Conservation (phyloP, 768 basidiomycete species). For the Ephemerocybe angulata region DNA sequence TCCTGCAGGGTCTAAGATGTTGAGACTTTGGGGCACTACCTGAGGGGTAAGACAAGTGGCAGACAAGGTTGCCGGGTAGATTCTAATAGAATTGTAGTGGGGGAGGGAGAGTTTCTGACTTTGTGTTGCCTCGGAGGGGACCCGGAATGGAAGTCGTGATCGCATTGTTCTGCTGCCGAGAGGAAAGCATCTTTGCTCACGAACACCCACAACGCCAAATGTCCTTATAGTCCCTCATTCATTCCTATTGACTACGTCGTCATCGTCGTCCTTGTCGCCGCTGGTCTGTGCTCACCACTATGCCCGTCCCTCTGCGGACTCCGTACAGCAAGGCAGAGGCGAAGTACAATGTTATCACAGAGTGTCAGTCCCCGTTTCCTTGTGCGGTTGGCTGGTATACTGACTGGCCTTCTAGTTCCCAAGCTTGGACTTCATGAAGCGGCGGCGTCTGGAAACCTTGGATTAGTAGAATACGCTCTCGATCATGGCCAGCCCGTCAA, state of each 20-base stretch:
- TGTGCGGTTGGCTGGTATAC: conserved; percentile 5
- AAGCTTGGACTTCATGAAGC: conserved; percentile 76
- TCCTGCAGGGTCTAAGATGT: background rate
- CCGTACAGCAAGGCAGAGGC: conserved; percentile 47
- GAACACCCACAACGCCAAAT: conserved; percentile 12
- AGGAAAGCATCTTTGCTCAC: conserved; percentile 1
- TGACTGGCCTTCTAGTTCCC: conserved; percentile 47
- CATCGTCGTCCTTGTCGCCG: conserved; percentile 1
- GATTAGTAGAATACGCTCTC: conserved; percentile 89
- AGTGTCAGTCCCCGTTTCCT: conserved; percentile 37
- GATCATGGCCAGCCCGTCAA: conserved; percentile 95
- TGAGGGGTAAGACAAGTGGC: too few species aligned
- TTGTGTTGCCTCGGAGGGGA: background rate
- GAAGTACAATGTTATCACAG: conserved; percentile 56
- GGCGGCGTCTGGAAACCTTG: conserved; percentile 82
- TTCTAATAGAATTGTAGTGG: too few species aligned
- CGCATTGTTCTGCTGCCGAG: conserved; percentile 8
- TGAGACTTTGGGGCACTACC: too few species aligned
- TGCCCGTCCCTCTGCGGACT: conserved; percentile 50
- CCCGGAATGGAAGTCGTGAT: conserved; percentile 6
- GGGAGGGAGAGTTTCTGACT: background rate
- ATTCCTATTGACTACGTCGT: background rate
- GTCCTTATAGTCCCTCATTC: conserved; percentile 4
- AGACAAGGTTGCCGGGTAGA: too few species aligned
- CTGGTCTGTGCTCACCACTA: conserved; percentile 25